phyloP scores from a whole-genome alignment of 2,329 filamentous ascomycete genomes.

The Calonectria multiphialidica region DNA sequence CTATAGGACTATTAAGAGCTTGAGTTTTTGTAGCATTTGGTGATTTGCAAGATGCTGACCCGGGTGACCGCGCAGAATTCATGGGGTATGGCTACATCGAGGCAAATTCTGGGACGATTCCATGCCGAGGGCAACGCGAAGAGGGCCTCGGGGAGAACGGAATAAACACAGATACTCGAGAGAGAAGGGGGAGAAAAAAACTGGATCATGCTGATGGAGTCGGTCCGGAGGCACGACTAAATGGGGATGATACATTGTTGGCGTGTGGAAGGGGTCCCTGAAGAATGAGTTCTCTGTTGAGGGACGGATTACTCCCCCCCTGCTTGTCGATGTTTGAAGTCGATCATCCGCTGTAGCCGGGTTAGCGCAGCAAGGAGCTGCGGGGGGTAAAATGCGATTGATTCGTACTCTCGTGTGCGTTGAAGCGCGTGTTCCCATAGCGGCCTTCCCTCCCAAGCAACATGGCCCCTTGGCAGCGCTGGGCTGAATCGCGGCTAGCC shows the following conservation, averaged over 20 bases:
- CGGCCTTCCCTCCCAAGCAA: background rate
- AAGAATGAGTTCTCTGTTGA: slow-evolving; percentile 7
- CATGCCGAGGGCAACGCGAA: background rate
- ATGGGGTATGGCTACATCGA: background rate
- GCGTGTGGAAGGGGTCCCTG: background rate
- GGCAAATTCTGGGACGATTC: background rate
- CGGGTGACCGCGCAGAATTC: background rate
- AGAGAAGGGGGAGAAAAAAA: background rate
- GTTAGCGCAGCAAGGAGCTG: background rate
- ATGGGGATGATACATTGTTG: background rate
- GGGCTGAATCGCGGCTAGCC: background rate
- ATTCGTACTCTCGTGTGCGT: background rate
- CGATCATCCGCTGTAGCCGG: slow-evolving; percentile 21
- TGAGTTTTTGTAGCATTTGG: background rate
- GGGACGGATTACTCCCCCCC: background rate
- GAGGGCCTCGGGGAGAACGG: slow-evolving; percentile 3
- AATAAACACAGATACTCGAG: background rate
- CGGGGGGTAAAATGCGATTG: background rate
- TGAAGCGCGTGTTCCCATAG: background rate
- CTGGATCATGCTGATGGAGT: slow-evolving; percentile 7
- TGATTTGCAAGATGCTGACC: background rate
- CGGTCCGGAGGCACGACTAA: background rate
- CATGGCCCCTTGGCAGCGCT: background rate
- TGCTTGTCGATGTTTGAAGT: slow-evolving; percentile 9
- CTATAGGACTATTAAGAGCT: background rate